phyloP scores from a whole-genome alignment of 1,284 basidiomycete species.

The Apiotrichum gamsii region DNA sequence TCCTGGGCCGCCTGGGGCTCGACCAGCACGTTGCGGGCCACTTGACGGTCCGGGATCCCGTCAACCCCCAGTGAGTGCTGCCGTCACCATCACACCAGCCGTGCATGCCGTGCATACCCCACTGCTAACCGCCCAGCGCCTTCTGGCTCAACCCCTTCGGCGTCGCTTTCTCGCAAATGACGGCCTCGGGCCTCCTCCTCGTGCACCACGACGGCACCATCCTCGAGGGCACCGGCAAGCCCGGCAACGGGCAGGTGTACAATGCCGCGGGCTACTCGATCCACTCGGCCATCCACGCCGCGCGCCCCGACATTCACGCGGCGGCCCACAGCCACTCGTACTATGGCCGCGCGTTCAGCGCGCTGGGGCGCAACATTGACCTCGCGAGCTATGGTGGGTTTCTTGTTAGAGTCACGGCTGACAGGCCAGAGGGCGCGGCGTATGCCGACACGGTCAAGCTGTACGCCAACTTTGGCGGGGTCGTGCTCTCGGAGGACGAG shows the following conservation, averaged over 20 bases:
- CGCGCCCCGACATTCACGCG: constrained; percentile 58
- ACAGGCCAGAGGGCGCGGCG: constrained; percentile 14
- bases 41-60: constrained; percentile 56
- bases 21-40: constrained; percentile 60
- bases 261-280: constrained; percentile 54
- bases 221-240: constrained; percentile 46
- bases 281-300: constrained; percentile 55
- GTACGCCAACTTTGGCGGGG: constrained; percentile 43
- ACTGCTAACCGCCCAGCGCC: not conserved
- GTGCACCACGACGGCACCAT: constrained; percentile 53
- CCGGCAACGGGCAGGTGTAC: constrained; percentile 31
- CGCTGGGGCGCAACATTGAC: constrained; percentile 56
- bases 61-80: constrained; percentile 38
- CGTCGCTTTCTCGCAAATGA: constrained; percentile 49
- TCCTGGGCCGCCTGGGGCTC: constrained; percentile 53
- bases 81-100: not conserved
- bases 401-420: not conserved
- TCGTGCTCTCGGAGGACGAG: constrained; percentile 46
- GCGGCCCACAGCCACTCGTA: constrained; percentile 61
- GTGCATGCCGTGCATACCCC: too few species aligned
- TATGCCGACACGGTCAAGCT: constrained; percentile 37
- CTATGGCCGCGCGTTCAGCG: constrained; percentile 58
- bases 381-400: constrained; percentile 52
- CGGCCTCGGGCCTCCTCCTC: constrained; percentile 51
- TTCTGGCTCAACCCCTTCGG: constrained; percentile 54